Evolutionary conservation across 2,329 filamentous ascomycete genomes (phyloP).

Genomic region (Beauveria sp.): DNA sequence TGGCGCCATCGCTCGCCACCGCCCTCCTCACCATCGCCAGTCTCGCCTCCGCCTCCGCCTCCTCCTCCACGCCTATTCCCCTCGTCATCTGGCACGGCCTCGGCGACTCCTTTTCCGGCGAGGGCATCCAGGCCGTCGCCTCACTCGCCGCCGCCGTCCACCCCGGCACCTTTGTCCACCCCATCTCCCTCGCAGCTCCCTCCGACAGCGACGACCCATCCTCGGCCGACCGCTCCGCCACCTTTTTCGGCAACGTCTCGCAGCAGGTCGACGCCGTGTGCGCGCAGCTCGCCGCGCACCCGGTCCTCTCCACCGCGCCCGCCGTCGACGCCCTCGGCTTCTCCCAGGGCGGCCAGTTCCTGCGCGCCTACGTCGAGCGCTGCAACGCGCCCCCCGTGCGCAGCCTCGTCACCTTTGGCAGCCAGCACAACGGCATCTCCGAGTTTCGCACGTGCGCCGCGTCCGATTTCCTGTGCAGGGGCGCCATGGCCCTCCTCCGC

Average conservation of each 20-base stretch:
- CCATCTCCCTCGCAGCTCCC: constrained; percentile 54
- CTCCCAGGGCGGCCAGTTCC: constrained; percentile 91
- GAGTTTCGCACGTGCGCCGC: constrained; percentile 68
- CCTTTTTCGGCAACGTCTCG: constrained; percentile 86
- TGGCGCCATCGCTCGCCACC: constrained; percentile 5
- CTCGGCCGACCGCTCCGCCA: constrained; percentile 66
- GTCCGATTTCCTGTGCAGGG: constrained; percentile 73
- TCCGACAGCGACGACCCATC: constrained; percentile 47
- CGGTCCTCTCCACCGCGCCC: constrained; percentile 72
- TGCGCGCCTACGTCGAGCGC: constrained; percentile 82
- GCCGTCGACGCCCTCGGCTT: constrained; percentile 89
- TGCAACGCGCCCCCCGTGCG: constrained; percentile 71
- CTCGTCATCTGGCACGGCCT: constrained; percentile 90
- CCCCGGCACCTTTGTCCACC: constrained; percentile 79
- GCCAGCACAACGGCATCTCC: constrained; percentile 85
- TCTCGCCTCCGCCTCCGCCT: background rate
- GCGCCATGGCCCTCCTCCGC: constrained; percentile 68
- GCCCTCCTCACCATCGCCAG: constrained; percentile 10
- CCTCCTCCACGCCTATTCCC: constrained; percentile 59
- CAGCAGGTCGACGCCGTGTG: constrained; percentile 72
- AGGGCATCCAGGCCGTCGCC: constrained; percentile 65
- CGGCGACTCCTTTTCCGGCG: constrained; percentile 66
- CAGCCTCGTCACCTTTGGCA: constrained; percentile 80
- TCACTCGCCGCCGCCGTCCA: constrained; percentile 64
- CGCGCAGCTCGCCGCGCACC: constrained; percentile 63